Conservation (phyloP, 441 rosid species). For the Bocquillonia castaneifolia region DNA sequence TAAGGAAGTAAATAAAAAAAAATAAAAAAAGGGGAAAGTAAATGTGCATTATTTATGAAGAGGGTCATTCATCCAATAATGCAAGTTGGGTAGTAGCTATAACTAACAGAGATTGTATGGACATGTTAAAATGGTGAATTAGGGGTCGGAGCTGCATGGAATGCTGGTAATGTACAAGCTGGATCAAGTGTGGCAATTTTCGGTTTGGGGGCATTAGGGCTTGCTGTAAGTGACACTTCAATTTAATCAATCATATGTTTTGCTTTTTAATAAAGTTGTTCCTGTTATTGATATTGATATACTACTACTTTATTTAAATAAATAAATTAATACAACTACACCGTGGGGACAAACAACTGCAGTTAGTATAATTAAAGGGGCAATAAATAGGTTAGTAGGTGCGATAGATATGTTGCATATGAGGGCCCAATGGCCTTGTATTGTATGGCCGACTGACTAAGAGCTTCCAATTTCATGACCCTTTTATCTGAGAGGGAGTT, state of each 20-base stretch:
- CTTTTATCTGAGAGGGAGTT: too few relatives aligned
- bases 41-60: background rate
- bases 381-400: too few relatives aligned
- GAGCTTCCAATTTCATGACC: too few relatives aligned
- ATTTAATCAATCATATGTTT: background rate
- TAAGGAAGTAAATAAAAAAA: background rate
- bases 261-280: too few relatives aligned
- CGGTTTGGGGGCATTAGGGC: constrained; percentile 45
- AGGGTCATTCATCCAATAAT: background rate
- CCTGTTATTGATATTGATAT: too few relatives aligned
- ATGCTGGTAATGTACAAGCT: constrained; percentile 33
- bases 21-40: background rate
- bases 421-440: too few relatives aligned
- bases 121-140: background rate
- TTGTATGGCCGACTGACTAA: too few relatives aligned
- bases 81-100: background rate
- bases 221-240: constrained; percentile 30
- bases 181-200: constrained; percentile 44
- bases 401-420: too few relatives aligned
- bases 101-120: background rate
- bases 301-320: too few relatives aligned
- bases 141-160: constrained; percentile 55
- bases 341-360: too few relatives aligned
- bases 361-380: too few relatives aligned
- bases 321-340: too few relatives aligned